These are phyloP conservation scores for Solanum megistacrolobum DNA, from an alignment of 257 asterid genomes.

Conservation along the genomic window DNA sequence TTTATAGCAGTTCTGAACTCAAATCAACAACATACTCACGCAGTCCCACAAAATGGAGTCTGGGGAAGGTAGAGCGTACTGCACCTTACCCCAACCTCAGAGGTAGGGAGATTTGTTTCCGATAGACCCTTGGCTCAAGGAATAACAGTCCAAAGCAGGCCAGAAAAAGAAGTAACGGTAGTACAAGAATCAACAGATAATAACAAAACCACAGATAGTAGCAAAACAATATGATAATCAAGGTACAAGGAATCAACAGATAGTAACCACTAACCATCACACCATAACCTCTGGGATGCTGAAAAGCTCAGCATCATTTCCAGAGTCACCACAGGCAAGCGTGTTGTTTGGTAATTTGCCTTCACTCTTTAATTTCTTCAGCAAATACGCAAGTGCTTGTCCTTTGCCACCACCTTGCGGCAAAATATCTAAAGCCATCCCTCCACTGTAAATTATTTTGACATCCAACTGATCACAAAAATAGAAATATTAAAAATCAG, in stretches of 20 bases:
- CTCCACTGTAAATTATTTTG: constrained; percentile 96
- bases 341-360: constrained; percentile 68
- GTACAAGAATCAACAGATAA: neutral
- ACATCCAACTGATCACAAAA: constrained; percentile 65
- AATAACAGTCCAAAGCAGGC: neutral
- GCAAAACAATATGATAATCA: neutral
- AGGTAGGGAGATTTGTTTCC: neutral
- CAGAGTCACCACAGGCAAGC: constrained; percentile 96
- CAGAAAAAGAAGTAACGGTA: neutral
- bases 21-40: neutral
- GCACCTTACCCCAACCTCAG: neutral
- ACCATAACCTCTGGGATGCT: constrained; percentile 87
- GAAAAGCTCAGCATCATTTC: constrained; percentile 89
- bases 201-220: neutral
- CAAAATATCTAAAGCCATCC: constrained; percentile 84
- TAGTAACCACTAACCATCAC: constrained; percentile 64
- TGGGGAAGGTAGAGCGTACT: neutral
- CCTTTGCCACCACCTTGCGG: constrained; percentile 99
- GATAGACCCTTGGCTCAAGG: neutral
- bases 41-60: neutral
- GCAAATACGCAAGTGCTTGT: constrained; percentile 94
- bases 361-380: constrained; percentile 48
- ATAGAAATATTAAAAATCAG: constrained; percentile 4
- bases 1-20: neutral
- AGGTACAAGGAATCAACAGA: neutral